These are phyloP conservation scores for Triticum timopheevii DNA, from an alignment of 176 grass and related monocot species.

Conservation along the genomic window DNA sequence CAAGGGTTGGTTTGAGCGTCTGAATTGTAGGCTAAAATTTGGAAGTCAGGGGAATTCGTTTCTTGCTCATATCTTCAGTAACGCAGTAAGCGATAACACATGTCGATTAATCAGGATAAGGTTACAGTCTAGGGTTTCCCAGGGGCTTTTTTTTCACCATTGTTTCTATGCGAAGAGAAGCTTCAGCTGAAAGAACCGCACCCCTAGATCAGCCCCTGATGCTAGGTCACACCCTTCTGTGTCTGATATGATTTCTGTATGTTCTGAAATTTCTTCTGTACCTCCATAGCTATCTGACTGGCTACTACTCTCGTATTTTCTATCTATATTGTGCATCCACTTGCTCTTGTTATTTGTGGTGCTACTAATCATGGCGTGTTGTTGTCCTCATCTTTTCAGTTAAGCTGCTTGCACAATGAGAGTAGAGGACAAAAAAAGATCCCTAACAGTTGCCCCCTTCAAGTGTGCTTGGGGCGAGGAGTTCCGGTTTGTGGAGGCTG, in stretches of 20 bases:
- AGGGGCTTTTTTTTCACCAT: not conserved
- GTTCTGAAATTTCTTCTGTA: not conserved
- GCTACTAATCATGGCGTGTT: not conserved
- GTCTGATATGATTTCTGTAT: not conserved
- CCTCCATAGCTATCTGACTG: not conserved
- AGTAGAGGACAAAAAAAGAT: slow-evolving; percentile 63
- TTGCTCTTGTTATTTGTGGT: not conserved
- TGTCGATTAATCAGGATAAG: not conserved
- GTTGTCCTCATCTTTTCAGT: slow-evolving; percentile 4
- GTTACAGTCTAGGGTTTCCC: not conserved
- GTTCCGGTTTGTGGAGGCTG: slow-evolving; percentile 66
- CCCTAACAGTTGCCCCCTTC: slow-evolving; percentile 80
- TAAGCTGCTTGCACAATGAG: slow-evolving; percentile 39
- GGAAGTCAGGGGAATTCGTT: too few relatives aligned
- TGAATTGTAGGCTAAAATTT: too few relatives aligned
- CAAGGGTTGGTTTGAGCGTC: not conserved
- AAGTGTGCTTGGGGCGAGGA: slow-evolving; percentile 87
- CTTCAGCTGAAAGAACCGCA: not conserved
- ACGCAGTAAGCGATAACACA: not conserved
- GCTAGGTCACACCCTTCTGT: not conserved
- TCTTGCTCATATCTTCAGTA: not conserved
- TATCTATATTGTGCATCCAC: not conserved
- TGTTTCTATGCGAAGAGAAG: not conserved
- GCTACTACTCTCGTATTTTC: not conserved
- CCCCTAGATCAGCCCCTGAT: not conserved